Evolutionary conservation across 768 basidiomycete genomes (phyloP).

Genomic region (Mycena polygramma): DNA sequence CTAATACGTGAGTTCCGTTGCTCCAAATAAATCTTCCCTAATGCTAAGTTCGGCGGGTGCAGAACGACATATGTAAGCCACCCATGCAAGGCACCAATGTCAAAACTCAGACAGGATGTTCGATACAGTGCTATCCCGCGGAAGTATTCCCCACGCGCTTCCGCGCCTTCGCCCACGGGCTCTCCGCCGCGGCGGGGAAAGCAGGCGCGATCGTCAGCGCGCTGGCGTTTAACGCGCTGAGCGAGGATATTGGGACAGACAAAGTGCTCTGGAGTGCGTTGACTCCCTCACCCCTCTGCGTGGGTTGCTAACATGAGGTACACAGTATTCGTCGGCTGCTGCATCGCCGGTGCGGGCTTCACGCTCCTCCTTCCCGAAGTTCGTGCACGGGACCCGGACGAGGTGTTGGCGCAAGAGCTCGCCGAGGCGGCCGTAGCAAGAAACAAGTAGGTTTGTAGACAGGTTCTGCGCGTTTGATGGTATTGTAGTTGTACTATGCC

Average conservation of each 20-base stretch:
- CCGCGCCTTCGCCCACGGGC: conserved; percentile 79
- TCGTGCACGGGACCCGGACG: conserved; percentile 62
- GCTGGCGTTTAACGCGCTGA: conserved; percentile 77
- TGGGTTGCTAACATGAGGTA: background rate
- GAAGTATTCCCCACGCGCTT: conserved; percentile 86
- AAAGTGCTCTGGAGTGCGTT: conserved; percentile 78
- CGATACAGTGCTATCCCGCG: conserved; percentile 68
- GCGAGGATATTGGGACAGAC: conserved; percentile 72
- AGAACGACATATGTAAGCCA: conserved; percentile 65
- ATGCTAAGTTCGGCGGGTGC: background rate
- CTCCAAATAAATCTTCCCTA: too few species aligned
- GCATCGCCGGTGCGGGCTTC: conserved; percentile 63
- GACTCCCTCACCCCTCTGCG: conserved; percentile 19
- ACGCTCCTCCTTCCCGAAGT: conserved; percentile 65
- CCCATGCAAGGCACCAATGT: too few species aligned
- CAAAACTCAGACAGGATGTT: background rate
- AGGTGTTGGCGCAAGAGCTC: conserved; percentile 57
- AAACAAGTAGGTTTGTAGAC: background rate
- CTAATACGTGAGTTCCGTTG: conserved; percentile 72
- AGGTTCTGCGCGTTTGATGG: background rate
- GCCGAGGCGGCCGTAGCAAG: background rate
- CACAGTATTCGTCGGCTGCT: conserved; percentile 77
- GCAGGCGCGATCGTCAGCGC: conserved; percentile 83
- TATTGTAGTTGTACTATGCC: background rate
- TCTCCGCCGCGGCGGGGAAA: conserved; percentile 82